A percentile compares a stretch with the other conserved stretches of the same genome.
Evolutionary conservation across 2,329 filamentous ascomycete genomes (phyloP).

Genomic region (Zelopaecilomyces penicillatus): DNA sequence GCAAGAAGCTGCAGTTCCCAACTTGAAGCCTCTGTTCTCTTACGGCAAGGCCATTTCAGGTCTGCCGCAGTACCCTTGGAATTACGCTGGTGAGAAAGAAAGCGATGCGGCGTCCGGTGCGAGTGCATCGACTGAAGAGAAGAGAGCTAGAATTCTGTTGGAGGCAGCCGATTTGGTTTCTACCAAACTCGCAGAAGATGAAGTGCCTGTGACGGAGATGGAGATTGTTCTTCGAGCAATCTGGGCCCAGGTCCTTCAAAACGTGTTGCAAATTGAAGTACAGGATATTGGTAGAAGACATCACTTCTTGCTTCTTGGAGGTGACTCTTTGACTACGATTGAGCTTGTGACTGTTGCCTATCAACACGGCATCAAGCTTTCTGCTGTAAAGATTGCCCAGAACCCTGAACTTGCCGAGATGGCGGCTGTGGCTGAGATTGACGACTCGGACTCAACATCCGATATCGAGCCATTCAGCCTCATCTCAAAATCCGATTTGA

Average conservation of each 20-base stretch:
- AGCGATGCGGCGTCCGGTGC: not conserved
- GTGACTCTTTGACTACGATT: conserved; percentile 5
- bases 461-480: conserved; percentile 2
- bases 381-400: not conserved
- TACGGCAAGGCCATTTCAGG: conserved; percentile 6
- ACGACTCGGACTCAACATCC: not conserved
- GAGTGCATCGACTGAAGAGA: conserved; percentile 1
- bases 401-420: conserved; percentile 2
- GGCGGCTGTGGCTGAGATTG: conserved; percentile 5
- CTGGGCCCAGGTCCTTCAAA: conserved; percentile 1
- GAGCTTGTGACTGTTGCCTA: conserved; percentile 6
- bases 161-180: not conserved
- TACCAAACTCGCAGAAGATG: conserved; percentile 2
- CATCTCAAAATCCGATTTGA: not conserved
- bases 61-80: conserved; percentile 8
- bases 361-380: conserved; percentile 4
- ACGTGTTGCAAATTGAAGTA: not conserved
- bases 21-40: conserved; percentile 3
- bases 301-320: conserved; percentile 6
- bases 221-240: conserved; percentile 7
- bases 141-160: conserved; percentile 3
- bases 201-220: conserved; percentile 1
- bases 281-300: conserved; percentile 6
- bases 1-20: conserved; percentile 4
- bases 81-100: not conserved